A percentile compares a stretch with the other conserved stretches of the same genome.
Conservation (phyloP, 306 rosid genomes). For the Begonia peltatifolia region DNA sequence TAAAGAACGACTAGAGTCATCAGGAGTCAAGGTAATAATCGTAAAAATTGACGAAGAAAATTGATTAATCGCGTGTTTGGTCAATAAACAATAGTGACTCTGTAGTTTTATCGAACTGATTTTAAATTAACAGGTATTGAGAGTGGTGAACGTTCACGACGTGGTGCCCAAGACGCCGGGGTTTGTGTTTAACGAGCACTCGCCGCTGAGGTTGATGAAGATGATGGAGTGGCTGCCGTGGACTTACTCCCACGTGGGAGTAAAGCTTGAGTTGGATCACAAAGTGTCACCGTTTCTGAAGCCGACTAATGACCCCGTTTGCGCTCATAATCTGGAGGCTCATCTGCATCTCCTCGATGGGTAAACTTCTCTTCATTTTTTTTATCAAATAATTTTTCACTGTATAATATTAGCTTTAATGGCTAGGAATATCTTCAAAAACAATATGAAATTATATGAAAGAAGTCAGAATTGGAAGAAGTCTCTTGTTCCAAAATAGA, state of each 20-base stretch:
- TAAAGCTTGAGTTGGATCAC: constrained; percentile 38
- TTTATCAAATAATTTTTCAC: too few species aligned
- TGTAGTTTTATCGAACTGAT: too few species aligned
- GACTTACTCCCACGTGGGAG: constrained; percentile 65
- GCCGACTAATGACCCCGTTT: constrained; percentile 20
- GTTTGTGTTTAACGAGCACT: constrained; percentile 41
- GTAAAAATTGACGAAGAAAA: too few species aligned
- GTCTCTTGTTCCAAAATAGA: too few species aligned
- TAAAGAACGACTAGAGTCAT: constrained; percentile 44
- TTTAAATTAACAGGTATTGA: too few species aligned
- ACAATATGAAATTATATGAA: too few species aligned
- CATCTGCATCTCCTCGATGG: constrained; percentile 51
- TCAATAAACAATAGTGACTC: too few species aligned
- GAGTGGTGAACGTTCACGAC: constrained; percentile 46
- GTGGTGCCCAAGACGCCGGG: constrained; percentile 51
- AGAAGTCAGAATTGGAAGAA: too few species aligned
- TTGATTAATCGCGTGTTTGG: too few species aligned
- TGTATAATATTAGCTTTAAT: too few species aligned
- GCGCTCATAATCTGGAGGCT: constrained; percentile 51
- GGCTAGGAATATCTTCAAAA: too few species aligned
- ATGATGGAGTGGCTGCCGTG: constrained; percentile 47
- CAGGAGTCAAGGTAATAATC: constrained; percentile 37
- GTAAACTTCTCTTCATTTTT: neutral
- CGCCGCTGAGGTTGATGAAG: constrained; percentile 22
- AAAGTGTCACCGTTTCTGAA: constrained; percentile 33